Conservation (phyloP, 2,329 filamentous ascomycete species). For the Colletotrichum cereale region DNA sequence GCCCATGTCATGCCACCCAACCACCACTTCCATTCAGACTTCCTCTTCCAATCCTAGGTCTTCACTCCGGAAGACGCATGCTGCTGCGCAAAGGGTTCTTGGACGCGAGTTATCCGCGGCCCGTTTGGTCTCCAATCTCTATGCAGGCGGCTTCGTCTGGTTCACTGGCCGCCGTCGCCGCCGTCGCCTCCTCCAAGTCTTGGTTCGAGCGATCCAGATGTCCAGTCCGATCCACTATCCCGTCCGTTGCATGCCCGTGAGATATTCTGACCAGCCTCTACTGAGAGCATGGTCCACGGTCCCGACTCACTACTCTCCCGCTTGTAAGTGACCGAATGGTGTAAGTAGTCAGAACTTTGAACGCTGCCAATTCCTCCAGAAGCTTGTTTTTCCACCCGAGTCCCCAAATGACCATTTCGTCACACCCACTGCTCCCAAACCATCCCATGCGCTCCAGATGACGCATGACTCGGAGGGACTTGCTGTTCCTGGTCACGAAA, state of each 20-base stretch:
- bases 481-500: conserved; percentile 9
- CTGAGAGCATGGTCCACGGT: conserved; percentile 4
- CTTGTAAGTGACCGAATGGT: background rate
- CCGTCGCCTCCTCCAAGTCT: background rate
- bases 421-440: conserved; percentile 1
- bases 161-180: conserved; percentile 8
- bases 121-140: background rate
- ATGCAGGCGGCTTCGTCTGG: conserved; percentile 11
- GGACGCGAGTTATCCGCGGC: background rate
- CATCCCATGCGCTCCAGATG: conserved; percentile 7
- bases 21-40: conserved; percentile 7
- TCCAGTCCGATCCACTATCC: background rate
- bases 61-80: background rate
- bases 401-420: conserved; percentile 4
- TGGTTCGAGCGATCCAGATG: conserved; percentile 4
- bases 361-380: background rate
- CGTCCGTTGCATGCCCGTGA: background rate
- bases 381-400: conserved; percentile 25
- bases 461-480: conserved; percentile 27
- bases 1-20: conserved; percentile 21
- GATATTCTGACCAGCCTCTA: background rate
- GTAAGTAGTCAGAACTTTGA: background rate
- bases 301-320: conserved; percentile 7
- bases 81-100: conserved; percentile 7
- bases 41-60: background rate